Conservation (phyloP, 805 yeast genomes). For the Lachancea nothofagi region DNA sequence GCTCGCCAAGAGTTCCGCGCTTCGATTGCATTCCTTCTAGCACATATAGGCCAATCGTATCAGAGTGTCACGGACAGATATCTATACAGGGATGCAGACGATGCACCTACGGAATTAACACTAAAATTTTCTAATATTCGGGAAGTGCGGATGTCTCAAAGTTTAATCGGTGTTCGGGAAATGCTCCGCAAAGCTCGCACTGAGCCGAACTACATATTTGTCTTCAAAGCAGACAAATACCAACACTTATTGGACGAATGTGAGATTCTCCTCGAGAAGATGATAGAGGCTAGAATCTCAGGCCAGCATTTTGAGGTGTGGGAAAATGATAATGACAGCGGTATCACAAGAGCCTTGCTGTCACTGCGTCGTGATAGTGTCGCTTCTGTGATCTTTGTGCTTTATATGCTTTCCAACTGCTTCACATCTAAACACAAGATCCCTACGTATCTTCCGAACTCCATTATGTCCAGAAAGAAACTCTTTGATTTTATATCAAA, state of each 20-base stretch:
- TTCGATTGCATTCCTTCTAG: constrained; percentile 36
- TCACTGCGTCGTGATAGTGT: constrained; percentile 45
- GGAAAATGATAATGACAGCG: constrained; percentile 38
- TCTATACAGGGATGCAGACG: constrained; percentile 42
- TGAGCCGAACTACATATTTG: constrained; percentile 36
- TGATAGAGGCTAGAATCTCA: constrained; percentile 46
- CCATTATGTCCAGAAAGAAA: constrained; percentile 39
- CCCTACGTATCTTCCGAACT: constrained; percentile 43
- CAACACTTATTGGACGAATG: constrained; percentile 35
- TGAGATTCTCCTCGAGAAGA: constrained; percentile 37
- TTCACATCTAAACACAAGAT: constrained; percentile 34
- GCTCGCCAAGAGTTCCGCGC: constrained; percentile 39
- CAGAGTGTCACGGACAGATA: constrained; percentile 45
- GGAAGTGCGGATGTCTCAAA: constrained; percentile 45
- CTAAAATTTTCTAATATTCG: constrained; percentile 41
- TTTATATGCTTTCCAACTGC: constrained; percentile 42
- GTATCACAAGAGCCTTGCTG: constrained; percentile 36
- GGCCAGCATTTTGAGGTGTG: constrained; percentile 43
- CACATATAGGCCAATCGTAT: constrained; percentile 42
- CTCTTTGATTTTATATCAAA: constrained; percentile 37
- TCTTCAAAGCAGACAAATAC: constrained; percentile 34
- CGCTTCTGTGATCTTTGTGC: constrained; percentile 39
- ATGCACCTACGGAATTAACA: constrained; percentile 42
- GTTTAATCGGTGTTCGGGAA: constrained; percentile 36
- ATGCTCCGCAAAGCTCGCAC: constrained; percentile 33